These are phyloP conservation scores for Gonapodya sp. DNA, from an alignment of 192 early-diverging fungal species.

Conservation along the genomic window DNA sequence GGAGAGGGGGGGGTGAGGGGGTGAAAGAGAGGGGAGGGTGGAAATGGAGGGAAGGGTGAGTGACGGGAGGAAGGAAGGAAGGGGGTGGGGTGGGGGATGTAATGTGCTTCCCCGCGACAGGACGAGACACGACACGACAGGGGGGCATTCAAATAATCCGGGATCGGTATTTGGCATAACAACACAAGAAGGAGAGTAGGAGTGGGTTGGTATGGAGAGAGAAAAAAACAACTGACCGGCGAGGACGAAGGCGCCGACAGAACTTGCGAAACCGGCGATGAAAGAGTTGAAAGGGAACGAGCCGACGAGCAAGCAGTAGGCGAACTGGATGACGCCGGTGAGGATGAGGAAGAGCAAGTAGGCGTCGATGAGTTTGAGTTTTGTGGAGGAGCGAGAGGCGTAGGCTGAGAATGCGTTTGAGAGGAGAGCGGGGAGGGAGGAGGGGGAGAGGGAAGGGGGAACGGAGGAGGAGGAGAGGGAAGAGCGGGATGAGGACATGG, in stretches of 20 bases:
- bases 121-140: not conserved
- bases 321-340: conserved; percentile 87
- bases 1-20: too few relatives aligned
- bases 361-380: conserved; percentile 81
- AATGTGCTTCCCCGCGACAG: not conserved
- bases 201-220: not conserved
- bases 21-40: not conserved
- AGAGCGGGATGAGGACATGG: not conserved
- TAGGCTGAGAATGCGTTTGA: conserved; percentile 25
- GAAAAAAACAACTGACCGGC: conserved; percentile 41
- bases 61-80: too few relatives aligned
- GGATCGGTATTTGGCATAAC: not conserved
- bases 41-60: not conserved
- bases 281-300: conserved; percentile 98
- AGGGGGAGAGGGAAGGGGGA: not conserved
- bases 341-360: conserved; percentile 85
- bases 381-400: conserved; percentile 55
- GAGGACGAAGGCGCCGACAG: conserved; percentile 86
- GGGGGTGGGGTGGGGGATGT: too few relatives aligned
- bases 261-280: conserved; percentile 85
- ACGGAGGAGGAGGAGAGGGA: not conserved
- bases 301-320: conserved; percentile 74
- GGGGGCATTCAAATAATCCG: not conserved
- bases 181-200: not conserved
- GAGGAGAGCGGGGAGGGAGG: not conserved